Evolutionary conservation across 2,329 filamentous ascomycete genomes (phyloP), one percentile per base, ranked within the genome.

Genomic region (Xylariales sp.): DNA sequence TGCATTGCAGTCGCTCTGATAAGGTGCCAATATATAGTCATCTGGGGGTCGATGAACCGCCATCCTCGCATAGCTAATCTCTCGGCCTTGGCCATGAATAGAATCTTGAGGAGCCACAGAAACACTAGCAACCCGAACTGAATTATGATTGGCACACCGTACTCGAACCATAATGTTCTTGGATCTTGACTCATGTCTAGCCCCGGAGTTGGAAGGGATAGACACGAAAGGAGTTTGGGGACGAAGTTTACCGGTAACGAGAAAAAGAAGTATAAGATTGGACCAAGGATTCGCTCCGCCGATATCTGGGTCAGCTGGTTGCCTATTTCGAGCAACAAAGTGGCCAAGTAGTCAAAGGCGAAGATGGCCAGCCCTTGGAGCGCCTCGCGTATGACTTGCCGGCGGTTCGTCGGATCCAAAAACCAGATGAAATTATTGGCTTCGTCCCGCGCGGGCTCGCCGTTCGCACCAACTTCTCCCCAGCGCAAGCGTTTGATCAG

Each of bases 1-100:
- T 76, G 75, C 63, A 73, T 69, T 2, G 70, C 62, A 0, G 72
- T 74, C n/a, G 75, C 73, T 54, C 73, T 71, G 32, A 74, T 52
- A 32, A 76, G 72, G 7, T 71, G 57, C 46, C 61, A 68, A 5
- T 53, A 16, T 4, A 75, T 49, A 18, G 53, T 58, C 41, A 57
- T 69, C 45, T 69, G 62, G 1, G 62, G 64, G 32, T 75, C 73
- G 7, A 45, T 58, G n/a, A 46, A 3, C 7, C 32, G 55, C 30
- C 18, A 48, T 0, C 64, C 58, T 10, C 64, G 39, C n/a, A 75
- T 66, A 3, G 61, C 28, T 12, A 69, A 59, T 14, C 62, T 71
- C 50, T 75, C 71, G 7, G 71, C 49, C 46, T 71, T 70, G 10
- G 73, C 66, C 56, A 71, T 63, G 30, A 52, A 73, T 12, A 75